Base-by-base conservation (phyloP, 345 rosid genomes). In the Syzygium oleosum region DNA sequence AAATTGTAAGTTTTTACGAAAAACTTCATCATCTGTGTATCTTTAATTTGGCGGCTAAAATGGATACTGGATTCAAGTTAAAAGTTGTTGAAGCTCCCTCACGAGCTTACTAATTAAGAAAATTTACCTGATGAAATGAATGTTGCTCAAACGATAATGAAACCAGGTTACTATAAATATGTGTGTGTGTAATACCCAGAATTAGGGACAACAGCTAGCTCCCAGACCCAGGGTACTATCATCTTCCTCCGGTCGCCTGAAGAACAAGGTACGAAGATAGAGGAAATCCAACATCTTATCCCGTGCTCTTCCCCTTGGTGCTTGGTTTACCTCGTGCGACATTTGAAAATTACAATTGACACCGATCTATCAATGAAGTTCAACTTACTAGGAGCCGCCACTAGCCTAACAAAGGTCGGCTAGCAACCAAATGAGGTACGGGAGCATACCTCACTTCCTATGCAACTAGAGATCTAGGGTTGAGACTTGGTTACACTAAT, bases 371-470 rank as follows among this genome's bases (percentile, higher is more conserved):
- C 27, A 7, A 22, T 55, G 59, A 11, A 22, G 12, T 55, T 55
- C 23, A 55, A 55, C 12, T 23, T 23, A 56, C n/a, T 1, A 23
- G n/a, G n/a, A 23, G 3, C n/a, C 0, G 0, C n/a, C 25, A 56
- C 14, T 23, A 23, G 61, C 13, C 59, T 9, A 23, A 56, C 25
- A 22, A 9, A 23, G n/a, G 61, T 27, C 11, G 0, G 2, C 13
- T 56, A 56, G n/a, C 23, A 56, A 56, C n/a, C 13, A 23, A 56
- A 6, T 56, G 61, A 56, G 25, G 25, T 9, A 12, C 21, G 0
- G n/a, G 11, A 56, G n/a, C 5, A 23, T 56, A 10, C n/a, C 61
- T 56, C 13, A 56, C n/a, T 56, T 56, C 11, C 0, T 23, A 56
- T 5, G 4, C 61, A 56, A 23, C 3, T 0, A 4, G 25, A 56